Percentiles rank a stretch among this genome's conserved stretches.
Conservation (phyloP, 352 stramenopile species). For the Phytophthora pistaciae region DNA sequence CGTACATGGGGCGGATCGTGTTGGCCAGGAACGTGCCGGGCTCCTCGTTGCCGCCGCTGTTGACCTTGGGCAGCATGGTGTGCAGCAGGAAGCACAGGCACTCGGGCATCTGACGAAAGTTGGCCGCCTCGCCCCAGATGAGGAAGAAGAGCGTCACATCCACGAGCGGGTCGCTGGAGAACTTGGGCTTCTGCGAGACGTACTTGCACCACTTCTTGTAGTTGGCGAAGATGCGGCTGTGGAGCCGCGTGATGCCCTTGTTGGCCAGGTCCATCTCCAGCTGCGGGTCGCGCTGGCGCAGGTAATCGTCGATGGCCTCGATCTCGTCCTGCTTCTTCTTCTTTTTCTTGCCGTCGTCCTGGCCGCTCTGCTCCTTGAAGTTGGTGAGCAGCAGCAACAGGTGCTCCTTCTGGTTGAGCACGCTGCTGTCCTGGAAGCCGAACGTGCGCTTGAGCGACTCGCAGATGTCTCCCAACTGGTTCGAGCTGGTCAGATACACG, state of each 20-base stretch:
- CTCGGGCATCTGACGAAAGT: conserved; percentile 86
- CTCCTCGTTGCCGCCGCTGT: conserved; percentile 59
- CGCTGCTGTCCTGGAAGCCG: conserved; percentile 94
- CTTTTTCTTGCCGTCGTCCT: conserved; percentile 50
- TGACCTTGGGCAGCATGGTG: conserved; percentile 71
- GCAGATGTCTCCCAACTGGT: conserved; percentile 74
- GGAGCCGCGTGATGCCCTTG: conserved; percentile 73
- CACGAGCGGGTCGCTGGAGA: conserved; percentile 79
- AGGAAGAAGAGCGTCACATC: conserved; percentile 84
- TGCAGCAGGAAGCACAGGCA: conserved; percentile 84
- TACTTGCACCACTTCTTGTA: conserved; percentile 92
- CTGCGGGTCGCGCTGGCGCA: conserved; percentile 68
- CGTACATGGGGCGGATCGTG: conserved; percentile 84
- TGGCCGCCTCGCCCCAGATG: conserved; percentile 86
- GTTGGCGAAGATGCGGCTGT: conserved; percentile 79
- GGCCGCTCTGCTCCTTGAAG: conserved; percentile 75
- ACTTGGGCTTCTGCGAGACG: conserved; percentile 77
- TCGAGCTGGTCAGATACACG: conserved; percentile 21
- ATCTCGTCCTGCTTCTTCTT: conserved; percentile 51
- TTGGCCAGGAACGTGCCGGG: conserved; percentile 68
- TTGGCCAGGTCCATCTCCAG: conserved; percentile 74
- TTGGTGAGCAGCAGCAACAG: conserved; percentile 80
- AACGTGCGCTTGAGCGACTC: conserved; percentile 95
- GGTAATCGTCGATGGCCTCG: conserved; percentile 43
- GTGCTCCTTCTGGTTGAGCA: conserved; percentile 81